Conservation (phyloP, 371 early-diverging fungal genomes). For the Gilbertella persicaria region DNA sequence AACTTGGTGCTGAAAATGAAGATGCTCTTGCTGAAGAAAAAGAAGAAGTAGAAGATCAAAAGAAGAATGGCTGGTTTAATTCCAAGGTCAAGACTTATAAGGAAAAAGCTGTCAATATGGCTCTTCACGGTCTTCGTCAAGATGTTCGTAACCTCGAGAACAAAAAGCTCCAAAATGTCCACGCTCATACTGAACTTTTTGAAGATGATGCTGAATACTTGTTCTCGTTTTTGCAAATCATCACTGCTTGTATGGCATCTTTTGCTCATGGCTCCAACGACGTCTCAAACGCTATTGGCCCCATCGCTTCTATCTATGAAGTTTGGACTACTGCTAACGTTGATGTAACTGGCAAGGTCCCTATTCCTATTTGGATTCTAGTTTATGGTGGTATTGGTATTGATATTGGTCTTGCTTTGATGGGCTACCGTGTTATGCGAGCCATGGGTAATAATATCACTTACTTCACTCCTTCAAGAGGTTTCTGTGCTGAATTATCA, state of each 20-base stretch:
- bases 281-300: slow-evolving; percentile 88
- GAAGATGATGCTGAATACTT: slow-evolving; percentile 81
- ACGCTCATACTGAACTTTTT: slow-evolving; percentile 65
- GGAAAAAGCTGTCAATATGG: slow-evolving; percentile 14
- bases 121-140: slow-evolving; percentile 53
- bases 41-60: slow-evolving; percentile 3
- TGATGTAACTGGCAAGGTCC: slow-evolving; percentile 51
- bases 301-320: slow-evolving; percentile 65
- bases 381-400: slow-evolving; percentile 79
- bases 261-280: slow-evolving; percentile 92
- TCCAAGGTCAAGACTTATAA: slow-evolving; percentile 2
- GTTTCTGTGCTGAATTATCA: slow-evolving; percentile 83
- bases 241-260: slow-evolving; percentile 82
- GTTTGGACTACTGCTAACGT: slow-evolving; percentile 68
- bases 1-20: no score
- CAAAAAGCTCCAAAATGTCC: slow-evolving; percentile 49
- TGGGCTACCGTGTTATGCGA: slow-evolving; percentile 74
- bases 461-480: slow-evolving; percentile 80
- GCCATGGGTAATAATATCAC: slow-evolving; percentile 86
- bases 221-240: slow-evolving; percentile 83
- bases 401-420: slow-evolving; percentile 76
- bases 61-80: background rate
- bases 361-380: slow-evolving; percentile 77
- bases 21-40: slow-evolving; percentile 2
- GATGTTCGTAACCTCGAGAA: slow-evolving; percentile 60